Evolutionary conservation across 371 early-diverging fungal species (phyloP), one percentile per base, ranked within the genome.

Genomic region (Mortierella sp.): DNA sequence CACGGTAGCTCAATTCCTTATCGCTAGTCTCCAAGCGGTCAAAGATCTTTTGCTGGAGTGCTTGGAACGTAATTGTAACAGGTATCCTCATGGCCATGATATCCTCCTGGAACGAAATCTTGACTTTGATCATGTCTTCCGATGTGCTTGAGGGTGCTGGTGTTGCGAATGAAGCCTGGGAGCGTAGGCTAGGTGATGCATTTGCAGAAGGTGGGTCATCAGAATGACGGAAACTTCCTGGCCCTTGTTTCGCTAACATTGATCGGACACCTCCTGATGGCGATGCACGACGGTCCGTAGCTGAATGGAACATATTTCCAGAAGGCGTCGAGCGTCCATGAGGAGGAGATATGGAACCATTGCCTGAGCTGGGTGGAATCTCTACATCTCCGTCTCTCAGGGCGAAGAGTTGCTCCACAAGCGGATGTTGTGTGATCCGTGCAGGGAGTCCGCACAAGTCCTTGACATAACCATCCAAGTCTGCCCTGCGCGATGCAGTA

Each of bases 71-170:
- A 67, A 85, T 82, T 56, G 84, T 70, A 5, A 86, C 81, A 0
- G 90, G 88, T 52, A 93, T 80, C 64, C 89, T 86, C 71, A 93
- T 88, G 2, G 91, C 93, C 69, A 91, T 88, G 58, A 91, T 87
- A 54, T 93, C 93, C 54, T 86, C 89, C 43, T 86, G 82, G 61
- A 86, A 86, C 30, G 83, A 83, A 54, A 93, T 88, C 73, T 93
- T 93, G 60, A 91, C 83, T 63, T 91, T 91, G 53, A 90, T 84
- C 67, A 72, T 63, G 64, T 71, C 72, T 46, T 71, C 72, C 2
- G 54, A 48, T 16, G 53, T 12, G 6, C 48, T 30, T 8, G 45
- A 46, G 3, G 24, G 16, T 23, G 62, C 7, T 18, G 41, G 42
- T 1, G 41, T 38, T 21, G 61, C 21, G 46, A 66, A 70, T n/a